phyloP scores from a whole-genome alignment of 345 rosid genomes.

The Citrus unshiu region DNA sequence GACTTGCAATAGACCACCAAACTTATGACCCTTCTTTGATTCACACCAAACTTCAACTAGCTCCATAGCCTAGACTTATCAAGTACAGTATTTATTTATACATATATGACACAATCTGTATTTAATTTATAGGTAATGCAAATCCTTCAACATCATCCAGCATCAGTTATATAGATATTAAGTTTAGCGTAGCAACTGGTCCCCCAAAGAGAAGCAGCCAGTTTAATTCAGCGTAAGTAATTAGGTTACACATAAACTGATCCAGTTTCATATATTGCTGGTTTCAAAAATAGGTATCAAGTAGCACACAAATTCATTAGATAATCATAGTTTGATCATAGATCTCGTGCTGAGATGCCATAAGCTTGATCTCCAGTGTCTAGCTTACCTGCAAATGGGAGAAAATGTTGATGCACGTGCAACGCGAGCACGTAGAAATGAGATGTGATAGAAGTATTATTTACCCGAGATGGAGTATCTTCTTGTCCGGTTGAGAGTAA shows the following conservation, averaged over 20 bases:
- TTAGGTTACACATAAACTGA: background rate
- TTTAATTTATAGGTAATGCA: background rate
- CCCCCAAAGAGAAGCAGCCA: background rate
- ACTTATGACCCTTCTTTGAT: no score
- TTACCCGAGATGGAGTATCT: slow-evolving; percentile 78
- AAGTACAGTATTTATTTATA: background rate
- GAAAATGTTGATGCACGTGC: background rate
- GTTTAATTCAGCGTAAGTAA: background rate
- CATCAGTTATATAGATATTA: background rate
- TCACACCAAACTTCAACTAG: no score
- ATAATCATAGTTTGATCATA: background rate
- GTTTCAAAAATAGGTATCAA: background rate
- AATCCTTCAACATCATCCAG: background rate
- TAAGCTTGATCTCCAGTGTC: background rate
- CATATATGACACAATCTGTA: no score
- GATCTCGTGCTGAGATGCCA: background rate
- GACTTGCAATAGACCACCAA: no score
- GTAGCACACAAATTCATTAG: background rate
- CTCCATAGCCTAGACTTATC: no score
- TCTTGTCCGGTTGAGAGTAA: slow-evolving; percentile 72
- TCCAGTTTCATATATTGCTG: background rate
- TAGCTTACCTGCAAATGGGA: slow-evolving; percentile 15
- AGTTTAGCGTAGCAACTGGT: background rate
- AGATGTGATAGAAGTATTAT: background rate
- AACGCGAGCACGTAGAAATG: no score